These are phyloP conservation scores for Russula sp. DNA, from an alignment of 768 basidiomycete genomes.

Conservation along the genomic window DNA sequence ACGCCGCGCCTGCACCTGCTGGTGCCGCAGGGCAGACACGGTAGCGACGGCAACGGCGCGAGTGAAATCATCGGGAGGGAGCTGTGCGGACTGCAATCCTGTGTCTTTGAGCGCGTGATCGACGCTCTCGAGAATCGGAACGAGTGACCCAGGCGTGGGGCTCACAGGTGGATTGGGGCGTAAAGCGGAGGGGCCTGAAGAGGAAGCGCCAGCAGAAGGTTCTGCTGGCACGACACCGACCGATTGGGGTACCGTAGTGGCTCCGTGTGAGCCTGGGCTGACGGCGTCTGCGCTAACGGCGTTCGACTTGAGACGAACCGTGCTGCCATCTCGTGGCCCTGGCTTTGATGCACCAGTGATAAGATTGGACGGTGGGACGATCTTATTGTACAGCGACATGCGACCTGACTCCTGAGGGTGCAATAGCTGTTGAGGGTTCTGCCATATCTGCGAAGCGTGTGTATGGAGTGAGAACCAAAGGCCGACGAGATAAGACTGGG, in stretches of 20 bases:
- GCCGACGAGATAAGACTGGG: conserved; percentile 90
- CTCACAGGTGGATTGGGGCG: conserved; percentile 32
- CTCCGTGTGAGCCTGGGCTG: background rate
- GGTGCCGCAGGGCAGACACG: conserved; percentile 81
- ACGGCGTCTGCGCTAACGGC: conserved; percentile 27
- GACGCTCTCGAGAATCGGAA: conserved; percentile 72
- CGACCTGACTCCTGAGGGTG: conserved; percentile 44
- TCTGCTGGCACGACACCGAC: background rate
- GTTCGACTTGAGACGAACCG: conserved; percentile 41
- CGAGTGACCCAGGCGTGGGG: conserved; percentile 33
- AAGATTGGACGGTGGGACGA: conserved; percentile 33
- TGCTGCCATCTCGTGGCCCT: conserved; percentile 5
- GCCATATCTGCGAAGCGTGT: conserved; percentile 98
- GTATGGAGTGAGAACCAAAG: conserved; percentile 98
- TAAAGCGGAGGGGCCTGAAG: background rate
- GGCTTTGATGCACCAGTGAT: conserved; percentile 24
- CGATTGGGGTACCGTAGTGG: background rate
- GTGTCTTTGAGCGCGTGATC: conserved; percentile 66
- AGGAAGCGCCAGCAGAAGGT: background rate
- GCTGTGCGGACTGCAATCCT: conserved; percentile 39
- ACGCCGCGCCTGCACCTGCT: conserved; percentile 49
- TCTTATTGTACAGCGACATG: conserved; percentile 57
- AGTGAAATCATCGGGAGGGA: conserved; percentile 85
- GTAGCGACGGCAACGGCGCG: conserved; percentile 92
- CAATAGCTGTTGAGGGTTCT: conserved; percentile 84